Evolutionary conservation across 495 filamentous ascomycete genomes (phyloP), one percentile per base, ranked within the genome.

Genomic region (Penicillium soppii): DNA sequence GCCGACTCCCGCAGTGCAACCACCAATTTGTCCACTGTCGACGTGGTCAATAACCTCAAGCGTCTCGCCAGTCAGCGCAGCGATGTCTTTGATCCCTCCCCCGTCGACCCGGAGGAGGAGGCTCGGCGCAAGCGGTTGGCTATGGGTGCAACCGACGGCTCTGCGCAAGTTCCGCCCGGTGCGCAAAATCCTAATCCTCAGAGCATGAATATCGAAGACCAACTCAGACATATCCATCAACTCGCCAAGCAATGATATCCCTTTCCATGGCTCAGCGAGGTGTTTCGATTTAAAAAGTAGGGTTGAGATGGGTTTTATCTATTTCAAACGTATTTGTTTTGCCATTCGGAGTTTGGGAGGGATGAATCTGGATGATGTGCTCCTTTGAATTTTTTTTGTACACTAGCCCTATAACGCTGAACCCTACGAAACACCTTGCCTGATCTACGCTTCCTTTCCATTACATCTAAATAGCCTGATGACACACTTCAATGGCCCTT

Each of bases 21-120:
- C 0, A 96, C 91, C 22, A 97, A 96, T 54, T 73, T 98, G 4
- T 88, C 84, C 4, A 95, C 89, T 13, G 78, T 77, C 26, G 92
- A 97, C 58, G 92, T 95, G 21, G 92, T 91, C 51, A 89, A 87
- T 64, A 97, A 98, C 61, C 79, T 98, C 53, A 97, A 97, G 73
- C 89, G 94, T n/a, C 79, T 97, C 23, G 91, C 92, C n/a, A 90
- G 86, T 45, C 90, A 95, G 63, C 82, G 94, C 26, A 86, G 79
- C 54, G 94, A 98, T 64, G 79, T 97, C n/a, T 97, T 96, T 64
- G 92, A 98, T 58, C 64, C 73, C 5, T 60, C 68, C 1, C 57
- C 64, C 15, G 32, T 55, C 13, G 65, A 70, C 29, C 52, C 70
- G 41, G 91, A 95, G 58, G 91, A 95, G 70, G 75, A 80, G 53